A percentile compares a stretch with the other conserved stretches of the same genome.
These are phyloP conservation scores for Knufia petricola DNA, from an alignment of 2,329 filamentous ascomycete genomes.

Conservation along the genomic window DNA sequence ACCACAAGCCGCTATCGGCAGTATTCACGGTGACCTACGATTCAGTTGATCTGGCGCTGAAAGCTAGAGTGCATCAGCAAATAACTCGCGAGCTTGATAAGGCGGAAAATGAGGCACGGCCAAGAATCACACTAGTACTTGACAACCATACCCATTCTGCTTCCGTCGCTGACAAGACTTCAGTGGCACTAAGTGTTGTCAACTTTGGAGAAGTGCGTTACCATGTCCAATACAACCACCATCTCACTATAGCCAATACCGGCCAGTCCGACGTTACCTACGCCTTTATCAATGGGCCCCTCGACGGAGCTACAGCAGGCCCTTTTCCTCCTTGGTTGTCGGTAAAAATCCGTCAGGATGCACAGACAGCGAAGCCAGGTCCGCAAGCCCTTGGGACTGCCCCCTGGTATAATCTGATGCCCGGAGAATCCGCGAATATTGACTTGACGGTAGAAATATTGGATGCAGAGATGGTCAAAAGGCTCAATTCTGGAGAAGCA, in stretches of 20 bases:
- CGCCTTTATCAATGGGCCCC: slow-evolving; percentile 65
- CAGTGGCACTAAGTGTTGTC: slow-evolving; percentile 45
- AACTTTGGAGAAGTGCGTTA: slow-evolving; percentile 71
- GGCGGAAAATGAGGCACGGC: slow-evolving; percentile 81
- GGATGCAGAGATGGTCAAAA: slow-evolving; percentile 52
- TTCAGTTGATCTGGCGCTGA: slow-evolving; percentile 73
- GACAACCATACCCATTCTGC: slow-evolving; percentile 44
- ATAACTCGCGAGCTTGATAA: slow-evolving; percentile 81
- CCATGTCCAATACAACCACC: slow-evolving; percentile 53
- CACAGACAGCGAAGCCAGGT: slow-evolving; percentile 23
- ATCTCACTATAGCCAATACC: slow-evolving; percentile 84
- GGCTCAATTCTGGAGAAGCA: slow-evolving; percentile 59
- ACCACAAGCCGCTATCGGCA: slow-evolving; percentile 85
- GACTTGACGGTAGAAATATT: slow-evolving; percentile 59
- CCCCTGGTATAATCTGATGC: slow-evolving; percentile 57
- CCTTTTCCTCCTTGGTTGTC: slow-evolving; percentile 58
- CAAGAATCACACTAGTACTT: slow-evolving; percentile 70
- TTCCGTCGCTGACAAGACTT: slow-evolving; percentile 33
- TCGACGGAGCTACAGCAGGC: slow-evolving; percentile 12
- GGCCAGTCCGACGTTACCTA: slow-evolving; percentile 71
- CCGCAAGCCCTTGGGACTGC: slow-evolving; percentile 26
- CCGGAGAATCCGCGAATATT: slow-evolving; percentile 70
- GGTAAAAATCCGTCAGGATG: slow-evolving; percentile 47
- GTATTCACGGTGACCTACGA: slow-evolving; percentile 79
- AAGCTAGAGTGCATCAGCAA: slow-evolving; percentile 73